Conservation (phyloP, 2,329 filamentous ascomycete genomes). For the Venturia effusa region DNA sequence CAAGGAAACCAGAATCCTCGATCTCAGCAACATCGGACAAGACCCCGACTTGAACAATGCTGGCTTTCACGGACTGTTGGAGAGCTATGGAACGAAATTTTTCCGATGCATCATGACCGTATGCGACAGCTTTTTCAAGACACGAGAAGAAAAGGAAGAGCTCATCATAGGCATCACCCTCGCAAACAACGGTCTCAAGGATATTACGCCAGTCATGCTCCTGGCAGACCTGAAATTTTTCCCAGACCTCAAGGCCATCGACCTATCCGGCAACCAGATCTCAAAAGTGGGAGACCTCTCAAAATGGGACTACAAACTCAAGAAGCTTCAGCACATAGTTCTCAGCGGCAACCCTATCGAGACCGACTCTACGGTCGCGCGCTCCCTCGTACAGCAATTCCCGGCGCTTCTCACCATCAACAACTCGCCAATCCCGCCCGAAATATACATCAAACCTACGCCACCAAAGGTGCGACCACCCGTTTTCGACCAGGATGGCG, state of each 20-base stretch:
- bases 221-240: constrained; percentile 26
- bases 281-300: constrained; percentile 55
- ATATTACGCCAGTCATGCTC: constrained; percentile 57
- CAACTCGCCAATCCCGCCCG: constrained; percentile 7
- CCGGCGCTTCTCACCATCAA: constrained; percentile 52
- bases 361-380: constrained; percentile 40
- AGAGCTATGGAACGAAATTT: constrained; percentile 25
- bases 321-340: constrained; percentile 68
- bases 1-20: constrained; percentile 59
- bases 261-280: constrained; percentile 77
- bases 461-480: constrained; percentile 10
- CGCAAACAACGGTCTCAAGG: constrained; percentile 65
- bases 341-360: constrained; percentile 65
- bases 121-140: constrained; percentile 67
- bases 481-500: constrained; percentile 60
- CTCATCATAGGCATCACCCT: constrained; percentile 75
- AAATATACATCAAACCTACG: background rate
- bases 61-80: constrained; percentile 46
- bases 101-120: constrained; percentile 88
- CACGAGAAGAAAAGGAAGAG: constrained; percentile 58
- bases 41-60: constrained; percentile 59
- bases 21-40: constrained; percentile 65
- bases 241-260: constrained; percentile 77
- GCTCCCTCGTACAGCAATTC: constrained; percentile 70
- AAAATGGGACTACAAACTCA: constrained; percentile 71